Evolutionary conservation across 805 yeast species (phyloP), one percentile per base, ranked within the genome.

Genomic region (Pichia pseudocactophila): DNA sequence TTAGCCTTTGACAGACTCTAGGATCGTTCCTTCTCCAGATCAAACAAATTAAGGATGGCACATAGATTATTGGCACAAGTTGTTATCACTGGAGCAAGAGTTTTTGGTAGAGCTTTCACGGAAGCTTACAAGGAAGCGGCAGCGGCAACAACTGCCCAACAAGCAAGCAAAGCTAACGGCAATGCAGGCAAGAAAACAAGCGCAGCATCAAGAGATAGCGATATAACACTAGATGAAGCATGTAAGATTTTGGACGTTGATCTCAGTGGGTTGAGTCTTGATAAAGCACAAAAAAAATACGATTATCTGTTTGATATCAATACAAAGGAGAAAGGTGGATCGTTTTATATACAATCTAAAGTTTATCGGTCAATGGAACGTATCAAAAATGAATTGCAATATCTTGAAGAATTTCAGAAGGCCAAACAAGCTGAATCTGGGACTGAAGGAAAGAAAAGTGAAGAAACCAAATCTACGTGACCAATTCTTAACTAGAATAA

Each of bases 101-200:
- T 90, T 26, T 88, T 92, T 58, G 97, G 97, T 44, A 77, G 85
- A 53, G 98, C 98, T 0, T 92, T 92, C 61, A 73, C 87, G n/a
- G 95, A 88, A 61, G 97, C 98, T 0, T 92, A 90, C 71, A 83
- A 81, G 56, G 97, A 92, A 66, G 95, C 95, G 2, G 96, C 97
- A 15, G 85, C 90, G 40, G 89, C 89, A 42, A 79, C 95, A n/a
- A 87, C 90, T 2, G 74, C 85, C 25, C 77, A 77, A 51, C 56
- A 55, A 41, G 69, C 82, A 17, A 43, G 51, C 13, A 41, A 45
- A 4, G 52, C 44, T 4, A 39, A 49, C 1, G 48, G 48, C 12
- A 50, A 43, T 8, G 44, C 42, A 16, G 34, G 78, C 7, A 62
- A 69, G n/a, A 65, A 44, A 20, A 63, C 67, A 17, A 51, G 58